Evolutionary conservation across 2,329 filamentous ascomycete species (phyloP), one percentile per base, ranked within the genome.

Genomic region (Apiospora hydei): DNA sequence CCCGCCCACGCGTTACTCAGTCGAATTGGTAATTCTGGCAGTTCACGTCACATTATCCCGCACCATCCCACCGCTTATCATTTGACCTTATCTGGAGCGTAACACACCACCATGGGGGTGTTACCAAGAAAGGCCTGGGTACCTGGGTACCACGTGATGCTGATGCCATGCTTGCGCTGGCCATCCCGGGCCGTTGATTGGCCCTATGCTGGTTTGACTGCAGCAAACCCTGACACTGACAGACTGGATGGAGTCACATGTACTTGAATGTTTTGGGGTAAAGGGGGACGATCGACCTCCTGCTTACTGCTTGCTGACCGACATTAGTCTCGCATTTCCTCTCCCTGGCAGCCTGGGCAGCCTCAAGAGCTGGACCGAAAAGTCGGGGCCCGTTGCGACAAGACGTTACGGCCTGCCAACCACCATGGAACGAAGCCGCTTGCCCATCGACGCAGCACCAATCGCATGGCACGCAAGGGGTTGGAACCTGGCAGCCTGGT

Each of bases 271-370:
- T 38, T 61, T 61, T 38, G 53, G 53, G 53, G 53, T n/a, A 61
- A 14, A 11, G 51, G 53, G 30, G 4, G 30, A n/a, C 6, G 30
- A 64, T 64, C 57, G 57, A 64, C 57, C 30, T 41, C 34, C 30
- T n/a, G 57, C 57, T 64, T 64, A 64, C 34, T 38, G 57, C 34
- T 41, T 64, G 18, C 34, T 64, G 57, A 64, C 57, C 57, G 57
- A 64, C 57, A 64, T 64, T 64, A 64, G 57, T 64, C 21, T 41
- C 57, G 57, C 57, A 64, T 64, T 61, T 64, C 57, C 13, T 64
- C 34, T 61, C 53, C 53, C 53, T 38, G 34, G 34, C 34, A 38
- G 34, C 3, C 34, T 34, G 34, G 34, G 34, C 34, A 34, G 34
- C 34, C 34, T 61, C 21, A 18, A 57, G 51, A 16, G 26, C 18